Evolutionary conservation across 345 rosid species (phyloP).

Genomic region (Gossypium bickii): DNA sequence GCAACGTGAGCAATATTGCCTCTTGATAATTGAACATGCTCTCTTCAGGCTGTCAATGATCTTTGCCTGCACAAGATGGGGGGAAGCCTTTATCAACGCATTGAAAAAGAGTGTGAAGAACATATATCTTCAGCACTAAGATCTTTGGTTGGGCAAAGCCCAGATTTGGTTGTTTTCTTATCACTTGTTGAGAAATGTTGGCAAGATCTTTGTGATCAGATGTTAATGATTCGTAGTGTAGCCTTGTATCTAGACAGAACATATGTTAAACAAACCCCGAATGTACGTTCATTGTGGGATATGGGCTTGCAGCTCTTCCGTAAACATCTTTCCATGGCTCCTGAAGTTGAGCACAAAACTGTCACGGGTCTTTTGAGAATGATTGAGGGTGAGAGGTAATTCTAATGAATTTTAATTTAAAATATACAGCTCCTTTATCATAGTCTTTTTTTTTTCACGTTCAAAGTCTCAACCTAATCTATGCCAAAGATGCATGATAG

Average conservation of each 20-base stretch:
- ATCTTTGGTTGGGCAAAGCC: slow-evolving; percentile 89
- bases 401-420: neutral
- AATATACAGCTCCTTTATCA: neutral
- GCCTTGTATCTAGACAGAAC: slow-evolving; percentile 90
- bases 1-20: slow-evolving; percentile 8
- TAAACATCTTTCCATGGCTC: slow-evolving; percentile 72
- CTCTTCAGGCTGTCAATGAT: slow-evolving; percentile 73
- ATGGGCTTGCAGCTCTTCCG: slow-evolving; percentile 97
- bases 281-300: slow-evolving; percentile 88
- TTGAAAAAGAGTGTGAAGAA: slow-evolving; percentile 85
- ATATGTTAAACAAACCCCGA: slow-evolving; percentile 82
- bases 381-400: slow-evolving; percentile 94
- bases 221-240: slow-evolving; percentile 93
- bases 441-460: neutral
- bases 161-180: slow-evolving; percentile 85
- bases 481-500: neutral
- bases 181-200: slow-evolving; percentile 89
- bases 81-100: slow-evolving; percentile 77
- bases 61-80: slow-evolving; percentile 91
- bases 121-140: slow-evolving; percentile 69
- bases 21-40: slow-evolving; percentile 17
- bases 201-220: slow-evolving; percentile 93
- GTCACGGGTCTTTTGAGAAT: slow-evolving; percentile 86
- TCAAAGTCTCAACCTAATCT: slow-evolving; percentile 4
- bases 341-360: slow-evolving; percentile 93